Percentiles rank a stretch among this genome's conserved stretches.
These are phyloP conservation scores for Carpinus fangiana DNA, from an alignment of 306 rosid genomes.

Conservation along the genomic window DNA sequence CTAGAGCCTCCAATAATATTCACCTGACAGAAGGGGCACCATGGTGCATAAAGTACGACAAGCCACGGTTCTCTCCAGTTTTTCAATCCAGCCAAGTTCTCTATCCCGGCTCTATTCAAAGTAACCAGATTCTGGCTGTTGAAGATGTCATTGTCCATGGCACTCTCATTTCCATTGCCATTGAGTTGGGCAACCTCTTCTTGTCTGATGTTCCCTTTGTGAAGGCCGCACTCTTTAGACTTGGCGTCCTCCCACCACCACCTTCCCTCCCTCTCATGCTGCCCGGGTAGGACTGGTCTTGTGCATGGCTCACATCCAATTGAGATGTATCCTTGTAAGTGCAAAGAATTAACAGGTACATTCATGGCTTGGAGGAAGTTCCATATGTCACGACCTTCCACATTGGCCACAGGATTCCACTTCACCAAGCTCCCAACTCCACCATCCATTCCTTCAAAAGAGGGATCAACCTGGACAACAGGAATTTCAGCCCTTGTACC, in stretches of 20 bases:
- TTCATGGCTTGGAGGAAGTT: constrained; percentile 73
- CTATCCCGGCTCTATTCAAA: constrained; percentile 68
- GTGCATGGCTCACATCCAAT: constrained; percentile 98
- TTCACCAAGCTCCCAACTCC: constrained; percentile 81
- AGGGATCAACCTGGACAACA: constrained; percentile 84
- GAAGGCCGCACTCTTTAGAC: constrained; percentile 97
- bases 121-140: constrained; percentile 49
- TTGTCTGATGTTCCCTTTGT: constrained; percentile 82
- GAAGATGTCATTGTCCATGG: constrained; percentile 61
- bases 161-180: constrained; percentile 51
- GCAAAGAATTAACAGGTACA: constrained; percentile 89
- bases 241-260: constrained; percentile 99
- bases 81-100: constrained; percentile 62
- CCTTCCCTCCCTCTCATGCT: constrained; percentile 97
- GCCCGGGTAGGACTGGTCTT: constrained; percentile 93
- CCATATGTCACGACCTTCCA: constrained; percentile 67
- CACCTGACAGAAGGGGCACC: constrained; percentile 90
- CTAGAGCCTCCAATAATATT: not conserved
- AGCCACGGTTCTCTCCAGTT: constrained; percentile 71
- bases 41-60: constrained; percentile 87
- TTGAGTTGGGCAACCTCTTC: constrained; percentile 40
- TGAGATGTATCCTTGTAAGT: constrained; percentile 75
- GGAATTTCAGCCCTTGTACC: constrained; percentile 86
- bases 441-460: constrained; percentile 81
- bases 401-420: constrained; percentile 96